A percentile compares a stretch with the other conserved stretches of the same genome.
Conservation (phyloP, 2,329 filamentous ascomycete genomes). For the Diaporthe sp. region DNA sequence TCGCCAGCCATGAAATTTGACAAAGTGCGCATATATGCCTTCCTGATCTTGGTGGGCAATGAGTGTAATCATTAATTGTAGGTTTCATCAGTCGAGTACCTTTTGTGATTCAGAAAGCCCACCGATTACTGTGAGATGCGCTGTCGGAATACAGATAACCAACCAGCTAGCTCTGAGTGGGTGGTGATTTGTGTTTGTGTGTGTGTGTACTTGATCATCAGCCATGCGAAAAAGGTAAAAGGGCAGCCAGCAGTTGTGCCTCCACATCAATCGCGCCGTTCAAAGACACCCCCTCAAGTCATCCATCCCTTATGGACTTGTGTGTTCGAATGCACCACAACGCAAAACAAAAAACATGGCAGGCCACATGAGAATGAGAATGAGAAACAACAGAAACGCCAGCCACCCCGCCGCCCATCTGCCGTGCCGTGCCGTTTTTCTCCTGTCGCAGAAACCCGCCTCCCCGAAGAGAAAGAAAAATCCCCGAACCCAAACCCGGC, state of each 20-base stretch:
- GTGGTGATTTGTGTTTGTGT: neutral
- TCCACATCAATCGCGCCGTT: slow-evolving; percentile 5
- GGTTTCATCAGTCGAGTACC: neutral
- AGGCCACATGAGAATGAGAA: neutral
- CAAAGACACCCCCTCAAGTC: neutral
- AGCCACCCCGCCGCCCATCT: neutral
- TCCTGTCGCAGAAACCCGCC: neutral
- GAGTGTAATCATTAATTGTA: slow-evolving; percentile 7
- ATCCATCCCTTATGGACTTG: neutral
- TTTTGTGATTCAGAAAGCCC: neutral
- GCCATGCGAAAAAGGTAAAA: neutral
- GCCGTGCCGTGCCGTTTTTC: slow-evolving; percentile 14
- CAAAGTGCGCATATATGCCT: neutral
- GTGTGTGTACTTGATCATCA: slow-evolving; percentile 27
- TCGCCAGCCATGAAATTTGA: neutral
- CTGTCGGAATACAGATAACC: neutral
- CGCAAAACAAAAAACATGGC: neutral
- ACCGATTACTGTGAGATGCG: neutral
- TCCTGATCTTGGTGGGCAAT: neutral
- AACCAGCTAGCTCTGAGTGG: neutral
- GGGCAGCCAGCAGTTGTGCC: neutral
- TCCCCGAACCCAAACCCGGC: neutral
- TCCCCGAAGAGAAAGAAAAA: neutral
- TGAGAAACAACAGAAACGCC: slow-evolving; percentile 21
- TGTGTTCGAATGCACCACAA: neutral